Evolutionary conservation across 257 asterid species (phyloP), one percentile per base, ranked within the genome.

Genomic region (Striga asiatica): DNA sequence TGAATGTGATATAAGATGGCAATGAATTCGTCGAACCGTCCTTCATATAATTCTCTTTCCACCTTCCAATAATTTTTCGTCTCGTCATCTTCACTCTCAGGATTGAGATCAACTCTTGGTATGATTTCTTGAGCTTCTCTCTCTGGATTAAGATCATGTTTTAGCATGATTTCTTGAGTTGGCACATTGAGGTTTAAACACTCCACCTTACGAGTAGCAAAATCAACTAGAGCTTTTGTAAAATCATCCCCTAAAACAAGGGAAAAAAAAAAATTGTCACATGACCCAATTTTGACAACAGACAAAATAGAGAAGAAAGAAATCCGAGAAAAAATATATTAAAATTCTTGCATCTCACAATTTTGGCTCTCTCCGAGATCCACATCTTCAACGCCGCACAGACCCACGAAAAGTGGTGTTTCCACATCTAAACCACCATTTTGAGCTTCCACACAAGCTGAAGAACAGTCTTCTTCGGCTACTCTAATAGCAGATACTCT

Each of bases 31-130:
- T 64, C 37, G 0, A 63, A 37, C 14, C 73, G 66, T 35, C 42
- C 65, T 1, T 21, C 5, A 41, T 62, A 74, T 6, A 65, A 2
- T 24, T 61, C 46, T 28, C 70, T 62, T 12, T 70, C 50, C 0
- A 65, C 42, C 21, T 56, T 51, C 85, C 80, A 65, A 32, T 3
- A 24, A 42, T 45, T 66, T 66, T 13, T 28, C 65, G 23, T 61
- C 2, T 58, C 75, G 21, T 72, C 59, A 2, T 64, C 68, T 0
- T 17, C 53, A 37, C 47, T 60, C 47, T 53, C 71, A 50, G 8
- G 7, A 48, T 78, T 88, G 17, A 77, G 43, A 58, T 76, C 73
- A 53, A 84, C 73, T 42, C 34, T 65, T 25, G 81, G 62, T 24
- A 37, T 43, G 31, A 60, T 5, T 6, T 39, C 42, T 70, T 77